Percentiles rank a stretch among this genome's conserved stretches.
Conservation (phyloP, 2,329 filamentous ascomycete genomes). For the Penicillium brevicompactum region DNA sequence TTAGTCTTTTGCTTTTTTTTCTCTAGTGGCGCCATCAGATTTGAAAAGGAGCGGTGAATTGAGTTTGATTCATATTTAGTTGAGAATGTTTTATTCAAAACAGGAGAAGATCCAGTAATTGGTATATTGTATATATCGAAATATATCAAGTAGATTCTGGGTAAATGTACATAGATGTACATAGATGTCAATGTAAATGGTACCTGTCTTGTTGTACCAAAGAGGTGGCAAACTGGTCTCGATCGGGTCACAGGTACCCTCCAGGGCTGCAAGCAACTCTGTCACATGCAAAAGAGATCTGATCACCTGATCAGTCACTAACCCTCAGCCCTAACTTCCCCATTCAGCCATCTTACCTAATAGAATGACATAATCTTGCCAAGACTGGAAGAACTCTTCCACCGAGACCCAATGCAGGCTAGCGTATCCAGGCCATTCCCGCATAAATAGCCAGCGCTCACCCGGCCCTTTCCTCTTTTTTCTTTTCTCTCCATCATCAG, state of each 20-base stretch:
- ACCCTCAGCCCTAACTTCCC: constrained; percentile 2
- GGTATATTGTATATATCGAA: no score
- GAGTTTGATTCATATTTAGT: neutral
- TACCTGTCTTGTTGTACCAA: no score
- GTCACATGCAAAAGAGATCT: constrained; percentile 3
- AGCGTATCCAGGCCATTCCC: constrained; percentile 16
- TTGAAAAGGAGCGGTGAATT: neutral
- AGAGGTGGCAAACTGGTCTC: no score
- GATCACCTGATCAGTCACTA: neutral
- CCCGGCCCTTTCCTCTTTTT: constrained; percentile 32
- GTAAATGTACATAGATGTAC: no score
- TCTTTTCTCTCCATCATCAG: constrained; percentile 52
- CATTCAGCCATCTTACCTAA: no score
- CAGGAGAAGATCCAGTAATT: no score
- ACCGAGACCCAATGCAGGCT: constrained; percentile 24
- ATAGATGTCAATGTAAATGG: no score
- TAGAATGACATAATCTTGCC: no score
- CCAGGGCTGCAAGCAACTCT: no score
- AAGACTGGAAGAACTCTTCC: constrained; percentile 1
- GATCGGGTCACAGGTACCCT: no score
- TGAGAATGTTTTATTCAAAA: no score
- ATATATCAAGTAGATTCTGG: no score
- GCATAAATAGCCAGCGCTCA: constrained; percentile 33
- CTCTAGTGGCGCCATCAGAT: neutral
- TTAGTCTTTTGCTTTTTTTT: neutral